Conservation (phyloP, 495 filamentous ascomycete genomes). For the Penicillium riverlandense region DNA sequence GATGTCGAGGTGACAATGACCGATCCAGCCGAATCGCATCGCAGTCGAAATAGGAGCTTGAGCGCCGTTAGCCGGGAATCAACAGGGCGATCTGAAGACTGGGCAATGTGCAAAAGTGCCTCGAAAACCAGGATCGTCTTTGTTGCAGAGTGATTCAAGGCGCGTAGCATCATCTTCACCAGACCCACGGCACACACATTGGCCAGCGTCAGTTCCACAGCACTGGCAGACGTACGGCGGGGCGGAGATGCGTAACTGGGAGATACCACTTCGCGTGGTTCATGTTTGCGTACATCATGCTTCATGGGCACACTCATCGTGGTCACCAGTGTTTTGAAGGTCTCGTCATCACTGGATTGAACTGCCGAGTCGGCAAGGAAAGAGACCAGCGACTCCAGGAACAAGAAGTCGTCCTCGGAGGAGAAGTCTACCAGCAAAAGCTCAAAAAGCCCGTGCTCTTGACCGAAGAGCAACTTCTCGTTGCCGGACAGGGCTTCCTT, state of each 20-base stretch:
- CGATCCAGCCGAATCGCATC: constrained; percentile 68
- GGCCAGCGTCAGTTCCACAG: constrained; percentile 30
- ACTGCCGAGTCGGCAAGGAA: constrained; percentile 33
- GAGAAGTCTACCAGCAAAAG: constrained; percentile 37
- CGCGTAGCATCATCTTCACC: constrained; percentile 38
- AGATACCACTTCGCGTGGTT: constrained; percentile 6
- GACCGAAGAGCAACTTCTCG: constrained; percentile 27
- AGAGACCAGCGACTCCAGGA: constrained; percentile 41
- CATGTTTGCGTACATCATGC: constrained; percentile 22
- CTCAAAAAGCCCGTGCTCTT: constrained; percentile 29
- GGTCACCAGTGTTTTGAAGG: constrained; percentile 28
- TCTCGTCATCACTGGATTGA: constrained; percentile 19
- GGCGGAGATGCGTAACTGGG: constrained; percentile 17
- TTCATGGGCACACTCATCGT: constrained; percentile 32
- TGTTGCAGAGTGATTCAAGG: constrained; percentile 29
- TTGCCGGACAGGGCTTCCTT: constrained; percentile 56
- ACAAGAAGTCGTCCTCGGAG: constrained; percentile 40
- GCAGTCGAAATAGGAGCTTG: constrained; percentile 76
- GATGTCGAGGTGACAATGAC: constrained; percentile 58
- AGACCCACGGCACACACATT: constrained; percentile 38
- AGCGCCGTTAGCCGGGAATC: constrained; percentile 74
- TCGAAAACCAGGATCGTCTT: constrained; percentile 35
- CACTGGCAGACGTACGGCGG: constrained; percentile 23
- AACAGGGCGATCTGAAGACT: constrained; percentile 33
- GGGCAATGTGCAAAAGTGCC: constrained; percentile 30